Evolutionary conservation across 2,329 filamentous ascomycete species (phyloP), one percentile per base, ranked within the genome.

Genomic region (Fusarium dlaminii): DNA sequence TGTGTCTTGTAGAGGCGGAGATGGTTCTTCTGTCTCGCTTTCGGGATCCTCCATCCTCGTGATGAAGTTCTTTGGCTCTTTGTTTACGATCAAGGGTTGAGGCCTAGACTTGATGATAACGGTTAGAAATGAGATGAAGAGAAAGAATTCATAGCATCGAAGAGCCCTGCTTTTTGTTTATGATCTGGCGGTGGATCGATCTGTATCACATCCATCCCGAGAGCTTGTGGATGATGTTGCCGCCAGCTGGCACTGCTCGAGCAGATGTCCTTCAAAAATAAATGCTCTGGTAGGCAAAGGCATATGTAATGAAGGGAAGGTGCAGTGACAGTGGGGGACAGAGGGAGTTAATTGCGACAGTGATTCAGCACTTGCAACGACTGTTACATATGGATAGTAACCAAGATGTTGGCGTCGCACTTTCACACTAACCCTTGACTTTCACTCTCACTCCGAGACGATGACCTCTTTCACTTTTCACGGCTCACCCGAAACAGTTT

Each of bases 11-110:
- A 36, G n/a, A 8, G 10, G 27, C 39, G 57, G 55, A 20, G 39
- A n/a, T 20, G 22, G 36, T n/a, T 46, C 43, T 43, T 59, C 37
- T 7, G 40, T 40, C 13, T 48, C 48, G 15, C 60, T 62, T 34
- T 64, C 37, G 12, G 34, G 34, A 24, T 46, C 30, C 32, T 68
- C 66, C 70, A 72, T 77, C 22, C 39, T 70, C 39, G n/a, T 27
- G 36, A 22, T 34, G 55, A 48, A 48, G n/a, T 58, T 48, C 22
- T 36, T n/a, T 36, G 29, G 18, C 24, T 49, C 8, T 17, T 36
- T 30, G 40, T 36, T 24, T 32, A 32, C 39, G 22, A 27, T 29
- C 34, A 56, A 48, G 22, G 11, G 46, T 24, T 22, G 39, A 62
- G 46, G 24, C 29, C 57, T 59, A 42, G 18, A 11, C 10, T 49